Percentiles rank a stretch among this genome's conserved stretches.
phyloP scores from a whole-genome alignment of 352 stramenopile genomes.

The Blastocystis sp. region DNA sequence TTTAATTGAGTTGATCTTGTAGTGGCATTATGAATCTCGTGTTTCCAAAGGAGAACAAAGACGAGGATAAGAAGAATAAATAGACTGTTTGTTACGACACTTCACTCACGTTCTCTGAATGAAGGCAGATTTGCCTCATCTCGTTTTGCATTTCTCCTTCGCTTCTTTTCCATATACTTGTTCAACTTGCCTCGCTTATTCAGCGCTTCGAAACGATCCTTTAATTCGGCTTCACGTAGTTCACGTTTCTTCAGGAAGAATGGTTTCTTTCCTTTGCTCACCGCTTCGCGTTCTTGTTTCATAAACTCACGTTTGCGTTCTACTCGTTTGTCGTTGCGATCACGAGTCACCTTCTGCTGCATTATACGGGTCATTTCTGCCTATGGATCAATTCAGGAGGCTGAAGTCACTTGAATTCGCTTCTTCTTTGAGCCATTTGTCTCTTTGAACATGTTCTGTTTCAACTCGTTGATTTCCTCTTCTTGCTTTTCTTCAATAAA shows the following conservation, averaged over 20 bases:
- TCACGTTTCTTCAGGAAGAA: constrained; percentile 67
- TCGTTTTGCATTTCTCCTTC: constrained; percentile 27
- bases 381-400: background rate
- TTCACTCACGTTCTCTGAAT: background rate
- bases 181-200: constrained; percentile 23
- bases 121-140: constrained; percentile 50
- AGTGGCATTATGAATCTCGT: constrained; percentile 15
- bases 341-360: constrained; percentile 40
- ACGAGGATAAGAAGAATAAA: constrained; percentile 58
- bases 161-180: constrained; percentile 69
- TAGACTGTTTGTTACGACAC: constrained; percentile 20
- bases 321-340: constrained; percentile 49
- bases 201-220: constrained; percentile 64
- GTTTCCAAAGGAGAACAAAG: constrained; percentile 36
- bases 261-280: constrained; percentile 67
- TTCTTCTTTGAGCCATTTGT: constrained; percentile 18
- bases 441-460: constrained; percentile 46
- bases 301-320: constrained; percentile 66
- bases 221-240: constrained; percentile 45
- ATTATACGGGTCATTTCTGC: constrained; percentile 60
- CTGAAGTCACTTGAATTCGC: background rate
- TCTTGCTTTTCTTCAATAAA: constrained; percentile 64
- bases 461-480: constrained; percentile 53
- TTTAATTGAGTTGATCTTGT: background rate
- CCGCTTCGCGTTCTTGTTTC: constrained; percentile 46